These are phyloP conservation scores for Thalassiosira profunda DNA, from an alignment of 108 stramenopile species.

Conservation along the genomic window DNA sequence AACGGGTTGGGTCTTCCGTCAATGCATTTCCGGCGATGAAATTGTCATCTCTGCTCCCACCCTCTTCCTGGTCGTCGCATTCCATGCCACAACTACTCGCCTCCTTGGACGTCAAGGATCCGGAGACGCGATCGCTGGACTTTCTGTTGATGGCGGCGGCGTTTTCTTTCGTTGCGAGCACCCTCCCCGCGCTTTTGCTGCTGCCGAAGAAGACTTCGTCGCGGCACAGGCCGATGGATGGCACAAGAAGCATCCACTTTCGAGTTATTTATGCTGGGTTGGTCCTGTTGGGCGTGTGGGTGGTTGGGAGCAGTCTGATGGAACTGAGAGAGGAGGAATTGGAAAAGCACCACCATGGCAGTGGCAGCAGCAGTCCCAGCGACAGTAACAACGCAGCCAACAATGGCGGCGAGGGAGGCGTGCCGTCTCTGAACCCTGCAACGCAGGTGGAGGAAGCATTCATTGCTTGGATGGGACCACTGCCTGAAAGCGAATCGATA, in stretches of 20 bases:
- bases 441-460: no score
- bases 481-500: constrained; percentile 4
- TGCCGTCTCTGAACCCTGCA: no score
- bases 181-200: constrained; percentile 60
- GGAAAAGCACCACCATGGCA: constrained; percentile 3
- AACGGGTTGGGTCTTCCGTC: background rate
- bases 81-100: constrained; percentile 2
- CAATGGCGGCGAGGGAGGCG: background rate
- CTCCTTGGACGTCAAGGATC: no score
- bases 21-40: background rate
- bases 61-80: background rate
- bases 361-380: constrained; percentile 1
- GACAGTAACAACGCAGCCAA: no score
- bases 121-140: constrained; percentile 52
- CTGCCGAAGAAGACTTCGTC: constrained; percentile 52
- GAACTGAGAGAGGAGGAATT: constrained; percentile 35
- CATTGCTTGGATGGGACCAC: no score
- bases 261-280: constrained; percentile 72
- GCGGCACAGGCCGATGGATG: constrained; percentile 53
- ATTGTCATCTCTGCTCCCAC: background rate
- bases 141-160: constrained; percentile 84
- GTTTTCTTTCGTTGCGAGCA: constrained; percentile 63
- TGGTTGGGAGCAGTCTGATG: constrained; percentile 56
- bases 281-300: constrained; percentile 53
- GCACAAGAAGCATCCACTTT: constrained; percentile 70